phyloP scores from a whole-genome alignment of 208 protist genomes.

The Trypanosoma scelopori region DNA sequence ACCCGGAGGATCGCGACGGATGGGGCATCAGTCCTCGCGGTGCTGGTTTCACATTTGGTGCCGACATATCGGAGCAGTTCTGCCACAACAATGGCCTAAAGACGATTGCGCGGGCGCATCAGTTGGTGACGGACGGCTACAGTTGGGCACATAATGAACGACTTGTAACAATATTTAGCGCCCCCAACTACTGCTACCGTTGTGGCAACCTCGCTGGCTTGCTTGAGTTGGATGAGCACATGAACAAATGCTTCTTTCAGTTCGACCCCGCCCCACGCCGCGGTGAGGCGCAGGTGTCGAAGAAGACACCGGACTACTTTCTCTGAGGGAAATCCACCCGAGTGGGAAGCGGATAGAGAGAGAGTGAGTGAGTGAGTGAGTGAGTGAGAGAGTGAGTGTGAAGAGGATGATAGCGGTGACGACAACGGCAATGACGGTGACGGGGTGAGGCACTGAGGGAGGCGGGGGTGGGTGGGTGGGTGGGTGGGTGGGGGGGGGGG shows the following conservation, averaged over 20 bases:
- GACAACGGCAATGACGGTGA: conserved; percentile 1
- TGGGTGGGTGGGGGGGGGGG: not conserved
- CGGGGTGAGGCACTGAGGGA: not conserved
- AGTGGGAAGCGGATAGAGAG: not conserved
- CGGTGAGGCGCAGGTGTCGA: conserved; percentile 97
- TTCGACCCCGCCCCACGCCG: conserved; percentile 98
- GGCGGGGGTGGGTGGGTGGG: not conserved
- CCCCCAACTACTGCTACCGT: conserved; percentile 99
- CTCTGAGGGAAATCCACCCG: conserved; percentile 72
- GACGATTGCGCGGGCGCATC: conserved; percentile 96
- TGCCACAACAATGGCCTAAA: conserved; percentile 98
- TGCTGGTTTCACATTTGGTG: conserved; percentile 98
- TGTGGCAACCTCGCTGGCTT: conserved; percentile 97
- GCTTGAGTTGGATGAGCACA: conserved; percentile 98
- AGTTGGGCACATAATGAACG: conserved; percentile 97
- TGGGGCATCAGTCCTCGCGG: conserved; percentile 98
- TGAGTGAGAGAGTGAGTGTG: not conserved
- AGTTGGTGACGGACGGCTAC: conserved; percentile 98
- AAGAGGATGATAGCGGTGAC: conserved; percentile 13
- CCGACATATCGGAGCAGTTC: conserved; percentile 98
- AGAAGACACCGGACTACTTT: conserved; percentile 98
- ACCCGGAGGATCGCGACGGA: conserved; percentile 95
- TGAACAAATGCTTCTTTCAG: conserved; percentile 98
- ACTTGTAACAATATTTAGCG: conserved; percentile 99
- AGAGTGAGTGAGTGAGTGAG: not conserved